A percentile compares a stretch with the other conserved stretches of the same genome.
Evolutionary conservation across 441 rosid species (phyloP).

Genomic region (Raphanus hybrid): DNA sequence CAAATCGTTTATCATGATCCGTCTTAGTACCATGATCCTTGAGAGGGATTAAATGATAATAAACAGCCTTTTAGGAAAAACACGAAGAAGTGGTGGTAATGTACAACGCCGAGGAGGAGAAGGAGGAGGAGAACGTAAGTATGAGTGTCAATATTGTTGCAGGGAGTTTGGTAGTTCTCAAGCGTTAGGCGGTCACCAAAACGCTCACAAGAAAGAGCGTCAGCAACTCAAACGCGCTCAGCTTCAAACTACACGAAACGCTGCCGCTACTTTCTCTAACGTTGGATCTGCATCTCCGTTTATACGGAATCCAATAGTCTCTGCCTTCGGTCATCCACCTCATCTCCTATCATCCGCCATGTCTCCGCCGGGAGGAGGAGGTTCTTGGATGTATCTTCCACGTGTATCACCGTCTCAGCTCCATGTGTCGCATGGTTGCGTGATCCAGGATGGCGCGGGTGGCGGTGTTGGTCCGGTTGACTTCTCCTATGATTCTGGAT

Average conservation of each 20-base stretch:
- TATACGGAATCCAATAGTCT: constrained; percentile 77
- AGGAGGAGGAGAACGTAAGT: constrained; percentile 63
- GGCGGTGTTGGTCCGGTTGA: constrained; percentile 21
- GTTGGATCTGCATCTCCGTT: constrained; percentile 38
- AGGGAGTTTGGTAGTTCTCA: constrained; percentile 94
- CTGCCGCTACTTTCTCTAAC: constrained; percentile 48
- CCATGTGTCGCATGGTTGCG: constrained; percentile 81
- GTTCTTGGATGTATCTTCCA: constrained; percentile 80
- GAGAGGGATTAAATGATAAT: too few relatives aligned
- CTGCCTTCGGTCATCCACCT: constrained; percentile 81
- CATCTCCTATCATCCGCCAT: constrained; percentile 70
- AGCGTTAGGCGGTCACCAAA: constrained; percentile 97
- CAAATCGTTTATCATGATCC: too few relatives aligned
- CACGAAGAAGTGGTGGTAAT: constrained; percentile 2
- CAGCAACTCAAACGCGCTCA: constrained; percentile 94
- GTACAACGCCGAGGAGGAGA: constrained; percentile 23
- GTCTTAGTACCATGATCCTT: too few relatives aligned
- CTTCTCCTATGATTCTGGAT: constrained; percentile 46
- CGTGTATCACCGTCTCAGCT: constrained; percentile 62
- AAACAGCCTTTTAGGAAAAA: too few relatives aligned
- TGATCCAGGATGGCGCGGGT: constrained; percentile 46
- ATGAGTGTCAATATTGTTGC: constrained; percentile 96
- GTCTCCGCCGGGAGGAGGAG: constrained; percentile 41
- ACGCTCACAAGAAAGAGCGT: constrained; percentile 97
- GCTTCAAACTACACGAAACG: constrained; percentile 77